phyloP scores from a whole-genome alignment of 2,329 filamentous ascomycete genomes.

The Claviceps paspali region DNA sequence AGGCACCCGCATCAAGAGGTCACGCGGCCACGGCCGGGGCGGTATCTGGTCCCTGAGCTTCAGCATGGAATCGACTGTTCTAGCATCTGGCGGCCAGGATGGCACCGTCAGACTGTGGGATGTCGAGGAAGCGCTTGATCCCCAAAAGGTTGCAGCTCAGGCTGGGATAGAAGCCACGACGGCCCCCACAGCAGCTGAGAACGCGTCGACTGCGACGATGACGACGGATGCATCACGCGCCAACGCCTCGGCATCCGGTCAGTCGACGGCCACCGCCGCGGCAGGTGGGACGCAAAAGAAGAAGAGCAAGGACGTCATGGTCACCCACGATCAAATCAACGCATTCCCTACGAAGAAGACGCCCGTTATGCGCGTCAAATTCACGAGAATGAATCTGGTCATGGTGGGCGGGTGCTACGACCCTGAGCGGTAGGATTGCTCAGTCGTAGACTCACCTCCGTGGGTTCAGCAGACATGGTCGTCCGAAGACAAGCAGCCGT shows the following conservation, averaged over 20 bases:
- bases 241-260: slow-evolving; percentile 9
- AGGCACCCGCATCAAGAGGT: slow-evolving; percentile 75
- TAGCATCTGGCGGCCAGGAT: slow-evolving; percentile 83
- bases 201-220: slow-evolving; percentile 15
- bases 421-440: slow-evolving; percentile 26
- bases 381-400: slow-evolving; percentile 90
- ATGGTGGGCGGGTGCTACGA: slow-evolving; percentile 65
- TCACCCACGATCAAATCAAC: slow-evolving; percentile 85
- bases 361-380: slow-evolving; percentile 82
- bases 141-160: slow-evolving; percentile 39
- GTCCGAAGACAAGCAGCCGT: slow-evolving; percentile 3
- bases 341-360: slow-evolving; percentile 95
- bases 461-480: not conserved
- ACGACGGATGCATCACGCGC: slow-evolving; percentile 15
- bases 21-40: slow-evolving; percentile 83
- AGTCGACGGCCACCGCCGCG: slow-evolving; percentile 13
- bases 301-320: slow-evolving; percentile 76
- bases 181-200: slow-evolving; percentile 28
- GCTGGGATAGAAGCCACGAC: slow-evolving; percentile 26
- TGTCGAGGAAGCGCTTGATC: slow-evolving; percentile 56
- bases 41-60: slow-evolving; percentile 90
- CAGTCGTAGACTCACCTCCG: slow-evolving; percentile 3
- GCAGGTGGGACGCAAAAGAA: slow-evolving; percentile 40
- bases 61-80: slow-evolving; percentile 79
- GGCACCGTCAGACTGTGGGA: slow-evolving; percentile 93